Base-by-base conservation (phyloP, 495 filamentous ascomycete genomes). In the Darksidea phi region DNA sequence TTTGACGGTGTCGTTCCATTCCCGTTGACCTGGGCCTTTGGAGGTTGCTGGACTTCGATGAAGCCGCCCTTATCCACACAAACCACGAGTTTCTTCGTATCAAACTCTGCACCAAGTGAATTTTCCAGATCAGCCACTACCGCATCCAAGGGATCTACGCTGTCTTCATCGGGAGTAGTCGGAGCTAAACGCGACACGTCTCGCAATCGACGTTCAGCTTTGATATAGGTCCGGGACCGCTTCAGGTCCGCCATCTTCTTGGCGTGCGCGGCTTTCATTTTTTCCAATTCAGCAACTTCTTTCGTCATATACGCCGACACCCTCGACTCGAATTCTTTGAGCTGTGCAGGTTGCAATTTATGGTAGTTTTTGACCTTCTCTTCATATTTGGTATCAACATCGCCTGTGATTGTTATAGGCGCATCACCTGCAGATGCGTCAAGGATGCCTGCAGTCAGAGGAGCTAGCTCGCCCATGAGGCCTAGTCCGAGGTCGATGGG, bases 401-500 rank as follows among this genome's bases (percentile, higher is more conserved):
- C 34, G 54, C 37, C 28, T 20, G 43, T 53, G n/a, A 38, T 50
- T 38, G 54, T 53, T 47, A 43, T 45, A 28, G 24, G 10, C 58
- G 70, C 43, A 58, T 72, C 18, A 48, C 24, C 66, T 12, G 72
- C 72, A 18, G 84, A 78, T 1, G 86, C 80, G 70, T 91, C 86
- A 45, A 84, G 84, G 46, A 97, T 86, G 12, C 90, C 93, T 11
- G 83, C 83, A 0, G 94, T 97, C 15, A 98, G 76, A 1, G 79
- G 78, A 41, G 88, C 85, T 13, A 98, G 84, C 71, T 91, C 88
- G 12, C 94, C 94, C 70, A 88, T 89, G 6, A 91, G 82, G 5
- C 94, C 94, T 2, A 97, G 74, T 0, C 91, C 91, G 8, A 97
- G 80, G 67, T 96, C 91, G 2, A 90, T 82, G 5, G 91, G 89